Base-by-base conservation (phyloP, 75 land plant species). In the Selaginella moellendorffii region DNA sequence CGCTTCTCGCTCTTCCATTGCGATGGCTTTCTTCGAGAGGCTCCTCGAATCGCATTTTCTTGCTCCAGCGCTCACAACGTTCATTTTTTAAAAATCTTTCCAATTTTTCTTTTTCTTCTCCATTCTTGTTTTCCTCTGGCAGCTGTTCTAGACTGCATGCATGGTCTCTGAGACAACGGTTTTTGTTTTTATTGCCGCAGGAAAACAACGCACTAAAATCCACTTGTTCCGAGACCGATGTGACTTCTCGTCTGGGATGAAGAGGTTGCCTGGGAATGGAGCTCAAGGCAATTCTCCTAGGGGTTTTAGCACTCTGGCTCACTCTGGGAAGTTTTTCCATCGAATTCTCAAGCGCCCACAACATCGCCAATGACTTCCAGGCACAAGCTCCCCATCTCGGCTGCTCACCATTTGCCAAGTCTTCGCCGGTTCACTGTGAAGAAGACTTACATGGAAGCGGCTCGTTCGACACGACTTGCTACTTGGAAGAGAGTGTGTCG, bases 391-490 rank as follows among this genome's bases (percentile, higher is more conserved):
- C n/a, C n/a, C n/a, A 14, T 36, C 46, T 14, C 10, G 14, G 14
- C 14, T 36, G 46, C 14, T 5, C 14, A 5, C 46, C 46, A 36
- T 36, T 5, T 36, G 46, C 14, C 5, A 14, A 36, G 5, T 36
- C 46, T 36, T 5, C 46, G 46, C 62, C 71, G 12, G 67, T 77
- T 17, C 80, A 83, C 0, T 91, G 97, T 64, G 82, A 72, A 54
- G 79, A 54, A 0, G 96, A 83, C 66, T 65, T 92, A 46, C 63
- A 63, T 28, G 97, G 97, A 10, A 24, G 71, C 20, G 97, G 97
- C 1, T 81, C 96, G 24, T 67, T 92, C n/a, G 78, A 88, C 31
- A 77, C 82, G 24, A 61, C 74, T n/a, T 92, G 97, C 66, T 25
- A 73, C 42, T 68, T 92, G 26, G 68, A 66, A 5, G 19, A 61